These are phyloP conservation scores for Fusarium sp. DNA, from an alignment of 2,329 filamentous ascomycete genomes.

Conservation along the genomic window DNA sequence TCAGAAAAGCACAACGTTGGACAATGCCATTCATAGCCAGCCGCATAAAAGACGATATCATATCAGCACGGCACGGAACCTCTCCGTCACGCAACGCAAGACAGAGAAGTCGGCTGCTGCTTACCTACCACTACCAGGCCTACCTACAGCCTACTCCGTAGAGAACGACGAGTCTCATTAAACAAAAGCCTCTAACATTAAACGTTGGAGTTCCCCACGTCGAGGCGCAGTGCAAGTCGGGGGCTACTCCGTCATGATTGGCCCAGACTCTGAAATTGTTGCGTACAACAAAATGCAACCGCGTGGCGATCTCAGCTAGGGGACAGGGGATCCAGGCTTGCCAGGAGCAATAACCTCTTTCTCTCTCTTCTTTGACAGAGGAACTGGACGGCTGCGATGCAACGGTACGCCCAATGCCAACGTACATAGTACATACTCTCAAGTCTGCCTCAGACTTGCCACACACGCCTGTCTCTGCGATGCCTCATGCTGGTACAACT, in stretches of 20 bases:
- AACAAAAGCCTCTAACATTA: conserved; percentile 6
- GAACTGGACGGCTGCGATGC: conserved; percentile 36
- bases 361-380: conserved; percentile 14
- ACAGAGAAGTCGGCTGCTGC: background rate
- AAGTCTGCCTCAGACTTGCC: conserved; percentile 28
- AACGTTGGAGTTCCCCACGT: conserved; percentile 20
- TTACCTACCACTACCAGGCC: background rate
- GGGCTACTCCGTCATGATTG: conserved; percentile 16
- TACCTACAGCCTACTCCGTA: background rate
- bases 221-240: conserved; percentile 20
- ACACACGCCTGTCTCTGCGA: conserved; percentile 25
- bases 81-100: conserved; percentile 13
- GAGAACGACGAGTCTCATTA: conserved; percentile 14
- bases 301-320: conserved; percentile 28
- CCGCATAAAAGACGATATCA: conserved; percentile 1
- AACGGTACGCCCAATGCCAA: conserved; percentile 15
- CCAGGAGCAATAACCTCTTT: conserved; percentile 8
- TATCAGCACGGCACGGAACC: conserved; percentile 22
- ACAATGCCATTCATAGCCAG: conserved; percentile 13
- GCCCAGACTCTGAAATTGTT: conserved; percentile 12
- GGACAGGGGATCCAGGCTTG: background rate
- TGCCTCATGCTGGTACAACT: conserved; percentile 29
- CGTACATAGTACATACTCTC: conserved; percentile 3
- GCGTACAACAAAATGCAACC: conserved; percentile 26
- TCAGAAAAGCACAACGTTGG: conserved; percentile 6